phyloP scores from a whole-genome alignment of 495 filamentous ascomycete species.

The Rhizodiscina lignyota region DNA sequence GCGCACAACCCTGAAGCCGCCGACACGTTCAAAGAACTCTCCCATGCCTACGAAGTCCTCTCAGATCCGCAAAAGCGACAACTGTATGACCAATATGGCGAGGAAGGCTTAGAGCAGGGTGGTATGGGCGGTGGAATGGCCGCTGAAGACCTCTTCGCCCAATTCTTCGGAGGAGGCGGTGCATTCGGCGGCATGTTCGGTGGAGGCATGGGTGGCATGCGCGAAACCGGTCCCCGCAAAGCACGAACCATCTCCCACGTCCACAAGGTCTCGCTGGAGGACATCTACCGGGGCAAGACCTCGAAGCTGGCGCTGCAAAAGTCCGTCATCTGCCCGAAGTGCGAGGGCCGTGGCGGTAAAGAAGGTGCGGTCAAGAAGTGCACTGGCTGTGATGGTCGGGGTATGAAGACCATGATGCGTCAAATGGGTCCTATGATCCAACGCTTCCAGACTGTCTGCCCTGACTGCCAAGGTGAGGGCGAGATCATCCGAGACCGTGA shows the following conservation, averaged over 20 bases:
- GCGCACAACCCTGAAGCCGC: slow-evolving; percentile 80
- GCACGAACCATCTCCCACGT: slow-evolving; percentile 92
- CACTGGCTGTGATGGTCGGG: slow-evolving; percentile 73
- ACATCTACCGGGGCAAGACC: slow-evolving; percentile 94
- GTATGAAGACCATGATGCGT: slow-evolving; percentile 99
- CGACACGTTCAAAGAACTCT: slow-evolving; percentile 96
- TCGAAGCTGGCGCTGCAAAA: slow-evolving; percentile 96
- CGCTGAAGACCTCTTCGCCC: slow-evolving; percentile 90
- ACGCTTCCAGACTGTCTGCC: slow-evolving; percentile 97
- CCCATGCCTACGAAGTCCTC: slow-evolving; percentile 85
- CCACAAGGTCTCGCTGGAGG: slow-evolving; percentile 93
- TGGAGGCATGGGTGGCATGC: slow-evolving; percentile 45
- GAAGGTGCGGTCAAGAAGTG: slow-evolving; percentile 92
- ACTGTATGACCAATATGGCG: slow-evolving; percentile 93
- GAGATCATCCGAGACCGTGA: slow-evolving; percentile 94
- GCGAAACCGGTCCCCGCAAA: slow-evolving; percentile 75
- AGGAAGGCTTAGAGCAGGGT: slow-evolving; percentile 84
- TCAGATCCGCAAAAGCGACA: slow-evolving; percentile 80
- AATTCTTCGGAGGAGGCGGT: slow-evolving; percentile 88
- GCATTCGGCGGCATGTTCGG: slow-evolving; percentile 73
- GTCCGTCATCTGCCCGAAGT: slow-evolving; percentile 89
- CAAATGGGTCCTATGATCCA: slow-evolving; percentile 99
- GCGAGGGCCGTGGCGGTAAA: slow-evolving; percentile 91
- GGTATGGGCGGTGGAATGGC: slow-evolving; percentile 75
- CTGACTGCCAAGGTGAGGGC: slow-evolving; percentile 92